Conservation (phyloP, 345 rosid genomes). For the Chamaenerion angustifolium region DNA sequence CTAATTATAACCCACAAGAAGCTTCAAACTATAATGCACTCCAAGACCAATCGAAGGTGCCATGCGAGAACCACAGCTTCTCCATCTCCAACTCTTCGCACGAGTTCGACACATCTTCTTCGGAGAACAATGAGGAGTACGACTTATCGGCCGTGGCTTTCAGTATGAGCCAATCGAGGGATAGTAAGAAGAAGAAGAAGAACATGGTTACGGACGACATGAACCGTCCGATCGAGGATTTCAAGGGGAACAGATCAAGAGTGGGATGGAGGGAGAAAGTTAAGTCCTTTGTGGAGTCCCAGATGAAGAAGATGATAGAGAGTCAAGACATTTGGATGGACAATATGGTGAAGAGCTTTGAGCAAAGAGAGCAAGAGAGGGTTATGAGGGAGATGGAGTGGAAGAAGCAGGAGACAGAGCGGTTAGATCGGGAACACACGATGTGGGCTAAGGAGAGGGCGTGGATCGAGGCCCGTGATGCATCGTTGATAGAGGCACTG, state of each 20-base stretch:
- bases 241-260: constrained; percentile 8
- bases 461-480: constrained; percentile 42
- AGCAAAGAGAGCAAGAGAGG: constrained; percentile 38
- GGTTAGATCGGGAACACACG: constrained; percentile 26
- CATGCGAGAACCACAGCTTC: constrained; percentile 24
- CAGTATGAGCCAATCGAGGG: constrained; percentile 23
- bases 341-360: constrained; percentile 37
- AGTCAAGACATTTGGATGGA: constrained; percentile 54
- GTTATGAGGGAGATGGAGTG: constrained; percentile 32
- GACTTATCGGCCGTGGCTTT: constrained; percentile 38
- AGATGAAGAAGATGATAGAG: constrained; percentile 31
- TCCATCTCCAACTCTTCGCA: constrained; percentile 25
- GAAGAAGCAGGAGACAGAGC: constrained; percentile 33
- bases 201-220: background rate
- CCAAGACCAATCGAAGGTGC: constrained; percentile 3
- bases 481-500: constrained; percentile 27
- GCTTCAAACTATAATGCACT: constrained; percentile 7
- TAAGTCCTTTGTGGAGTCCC: constrained; percentile 25
- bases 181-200: constrained; percentile 20
- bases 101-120: constrained; percentile 38
- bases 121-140: constrained; percentile 21
- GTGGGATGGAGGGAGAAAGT: constrained; percentile 32
- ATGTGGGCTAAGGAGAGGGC: constrained; percentile 41
- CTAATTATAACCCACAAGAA: constrained; percentile 6
- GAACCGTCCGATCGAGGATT: constrained; percentile 8